Base-by-base conservation (phyloP, 768 basidiomycete species). In the Calocera viscosa region DNA sequence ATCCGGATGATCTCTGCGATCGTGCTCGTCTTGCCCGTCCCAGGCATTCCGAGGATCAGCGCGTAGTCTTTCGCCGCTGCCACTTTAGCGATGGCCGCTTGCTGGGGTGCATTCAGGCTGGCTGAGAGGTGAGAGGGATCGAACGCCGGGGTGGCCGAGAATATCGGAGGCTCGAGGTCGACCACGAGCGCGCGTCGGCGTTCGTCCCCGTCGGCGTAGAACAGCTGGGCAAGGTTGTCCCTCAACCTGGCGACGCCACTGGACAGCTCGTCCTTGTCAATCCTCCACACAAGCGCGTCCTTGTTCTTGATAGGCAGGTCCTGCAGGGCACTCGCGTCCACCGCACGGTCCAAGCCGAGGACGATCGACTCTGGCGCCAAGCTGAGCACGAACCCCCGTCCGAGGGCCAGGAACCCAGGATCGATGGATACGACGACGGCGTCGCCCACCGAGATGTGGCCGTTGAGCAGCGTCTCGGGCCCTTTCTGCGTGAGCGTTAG, bases 11-110 rank as follows among this genome's bases (percentile, higher is more conserved):
- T 82, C 34, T 91, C 87, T 0, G 90, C 91, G 68, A 96, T 89
- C 2, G 96, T 89, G 0, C 93, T 95, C 47, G 95, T 96, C 77
- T 99, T 99, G 8, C 96, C 95, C 2, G 95, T 98, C 0, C 96
- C 96, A 8, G 96, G 96, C 96, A 98, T 97, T 17, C 96, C 96
- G 7, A 98, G 80, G 30, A 99, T 84, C 67, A 98, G 77, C 0
- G 94, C 88, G 73, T 97, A 99, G 75, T 99, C 94, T 67, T 83
- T 79, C 1, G 96, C 92, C 5, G 81, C 77, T 28, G 98, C 74
- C 1, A 88, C 90, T 71, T 86, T 89, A 24, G 77, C 75, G 74
- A 95, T 82, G 1, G 94, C 95, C 7, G 75, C 71, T 72, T 78
- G 69, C 77, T 99, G 96, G 66, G 85, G 86, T 0, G 75, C 69